Conservation (phyloP, 75 land plant species). For the Cupressus sempervirens region DNA sequence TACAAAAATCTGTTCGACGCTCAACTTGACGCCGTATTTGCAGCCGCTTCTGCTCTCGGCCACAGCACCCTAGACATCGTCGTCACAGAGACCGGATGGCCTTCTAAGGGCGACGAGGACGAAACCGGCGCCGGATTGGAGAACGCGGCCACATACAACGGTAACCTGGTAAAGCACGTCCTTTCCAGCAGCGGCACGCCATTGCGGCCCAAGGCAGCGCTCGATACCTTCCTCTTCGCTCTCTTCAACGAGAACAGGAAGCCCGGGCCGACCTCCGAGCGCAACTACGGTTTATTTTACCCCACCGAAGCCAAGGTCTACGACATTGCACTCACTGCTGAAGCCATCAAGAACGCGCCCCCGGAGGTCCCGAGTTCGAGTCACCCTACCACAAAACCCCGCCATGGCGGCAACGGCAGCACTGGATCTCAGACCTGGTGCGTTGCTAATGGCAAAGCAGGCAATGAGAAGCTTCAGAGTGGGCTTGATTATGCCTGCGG, state of each 20-base stretch:
- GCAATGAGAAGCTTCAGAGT: slow-evolving; percentile 23
- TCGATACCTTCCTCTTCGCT: slow-evolving; percentile 54
- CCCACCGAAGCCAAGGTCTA: slow-evolving; percentile 45
- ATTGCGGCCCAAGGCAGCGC: slow-evolving; percentile 28
- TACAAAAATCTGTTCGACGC: slow-evolving; percentile 76
- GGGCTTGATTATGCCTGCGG: slow-evolving; percentile 80
- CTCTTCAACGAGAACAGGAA: slow-evolving; percentile 67
- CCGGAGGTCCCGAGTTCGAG: background rate
- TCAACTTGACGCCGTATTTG: slow-evolving; percentile 74
- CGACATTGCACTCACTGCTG: slow-evolving; percentile 21
- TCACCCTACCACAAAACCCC: background rate
- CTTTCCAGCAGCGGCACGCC: slow-evolving; percentile 48
- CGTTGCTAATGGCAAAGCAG: slow-evolving; percentile 46
- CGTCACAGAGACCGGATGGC: slow-evolving; percentile 77
- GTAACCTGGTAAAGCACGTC: slow-evolving; percentile 40
- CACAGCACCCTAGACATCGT: slow-evolving; percentile 35
- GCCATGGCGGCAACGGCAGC: background rate
- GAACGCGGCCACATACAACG: slow-evolving; percentile 64
- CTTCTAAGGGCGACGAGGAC: slow-evolving; percentile 50
- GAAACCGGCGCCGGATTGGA: slow-evolving; percentile 40
- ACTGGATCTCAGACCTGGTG: slow-evolving; percentile 54
- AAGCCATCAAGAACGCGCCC: background rate
- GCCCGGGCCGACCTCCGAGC: slow-evolving; percentile 62
- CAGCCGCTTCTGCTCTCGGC: slow-evolving; percentile 52
- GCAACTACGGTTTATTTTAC: slow-evolving; percentile 67